Evolutionary conservation across 306 rosid genomes (phyloP).

Genomic region (Gynostemma pentaphyllum): DNA sequence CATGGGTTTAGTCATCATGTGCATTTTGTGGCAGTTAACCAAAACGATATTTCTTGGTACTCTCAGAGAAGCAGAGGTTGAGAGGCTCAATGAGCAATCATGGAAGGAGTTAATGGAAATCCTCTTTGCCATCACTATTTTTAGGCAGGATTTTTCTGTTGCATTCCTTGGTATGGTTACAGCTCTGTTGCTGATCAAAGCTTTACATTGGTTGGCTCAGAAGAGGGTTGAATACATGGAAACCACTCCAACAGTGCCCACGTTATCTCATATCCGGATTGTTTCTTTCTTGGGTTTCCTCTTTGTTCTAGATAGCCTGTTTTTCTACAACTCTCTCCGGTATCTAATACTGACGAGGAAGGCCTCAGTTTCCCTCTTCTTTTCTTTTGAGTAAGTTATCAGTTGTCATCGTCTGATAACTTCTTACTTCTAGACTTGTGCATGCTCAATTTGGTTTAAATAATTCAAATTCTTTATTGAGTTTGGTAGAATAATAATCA

Average conservation of each 20-base stretch:
- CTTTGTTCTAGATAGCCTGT: constrained; percentile 59
- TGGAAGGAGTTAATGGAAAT: constrained; percentile 99
- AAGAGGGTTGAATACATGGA: constrained; percentile 97
- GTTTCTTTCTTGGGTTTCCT: constrained; percentile 93
- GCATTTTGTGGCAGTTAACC: constrained; percentile 77
- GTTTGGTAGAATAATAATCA: neutral
- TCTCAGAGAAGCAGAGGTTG: constrained; percentile 96
- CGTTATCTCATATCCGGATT: constrained; percentile 69
- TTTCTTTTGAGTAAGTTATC: constrained; percentile 83
- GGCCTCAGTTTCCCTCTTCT: constrained; percentile 92
- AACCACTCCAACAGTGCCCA: constrained; percentile 84
- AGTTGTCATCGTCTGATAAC: neutral
- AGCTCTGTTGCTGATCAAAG: constrained; percentile 68
- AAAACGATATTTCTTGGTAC: constrained; percentile 76
- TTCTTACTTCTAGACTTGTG: neutral
- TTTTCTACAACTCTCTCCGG: constrained; percentile 54
- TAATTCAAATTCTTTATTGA: neutral
- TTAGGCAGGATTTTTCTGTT: constrained; percentile 93
- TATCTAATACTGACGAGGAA: constrained; percentile 50
- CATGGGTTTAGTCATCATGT: constrained; percentile 88
- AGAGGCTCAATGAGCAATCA: constrained; percentile 95
- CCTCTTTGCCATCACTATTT: constrained; percentile 88
- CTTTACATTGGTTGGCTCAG: constrained; percentile 97
- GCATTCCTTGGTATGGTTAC: constrained; percentile 90
- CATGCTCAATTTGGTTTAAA: neutral